Base-by-base conservation (phyloP, 306 rosid genomes). In the Cyamopsis tetragonoloba region DNA sequence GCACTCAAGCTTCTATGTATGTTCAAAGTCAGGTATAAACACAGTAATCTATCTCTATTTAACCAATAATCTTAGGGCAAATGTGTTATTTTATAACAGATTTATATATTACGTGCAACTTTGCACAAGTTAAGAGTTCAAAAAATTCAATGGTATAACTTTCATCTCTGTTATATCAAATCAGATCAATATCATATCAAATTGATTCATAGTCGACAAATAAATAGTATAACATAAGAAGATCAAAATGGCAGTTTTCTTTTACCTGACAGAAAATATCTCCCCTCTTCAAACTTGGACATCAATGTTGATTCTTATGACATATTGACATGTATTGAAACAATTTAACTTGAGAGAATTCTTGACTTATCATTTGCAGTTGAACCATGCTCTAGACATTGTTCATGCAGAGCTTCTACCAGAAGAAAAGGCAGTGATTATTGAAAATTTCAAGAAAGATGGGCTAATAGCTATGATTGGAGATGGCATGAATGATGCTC, bases 401-500 rank as follows among this genome's bases (percentile, higher is more conserved):
- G 84, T 89, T 38, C 91, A 69, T 27, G 91, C 95, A 13, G 98
- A 89, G 58, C 96, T 92, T 75, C 78, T 92, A 57, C 98, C 96
- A 0, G 85, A 81, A 54, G 91, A 92, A 19, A 92, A 92, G 80
- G 86, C 86, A 9, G 61, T 30, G 70, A 73, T 87, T 17, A 79
- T 92, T 55, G 70, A 62, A 5, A 83, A 74, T 43, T 84, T 89
- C 7, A 87, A 89, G 61, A 77, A 35, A 34, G 86, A 84, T 37
- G 96, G 96, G 48, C 66, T 51, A 12, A 87, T 77, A 61, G 92
- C 89, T 7, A 89, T 92, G 98, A 44, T 87, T 19, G 98, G 96
- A 51, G 98, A 92, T 38, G 98, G 98, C 35, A 22, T 92, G 7
- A 92, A 92, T 7, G 98, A 92, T 12, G 96, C 96, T 12, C 96